Conservation (phyloP, 176 grass and related monocot genomes). For the Avena eriantha region DNA sequence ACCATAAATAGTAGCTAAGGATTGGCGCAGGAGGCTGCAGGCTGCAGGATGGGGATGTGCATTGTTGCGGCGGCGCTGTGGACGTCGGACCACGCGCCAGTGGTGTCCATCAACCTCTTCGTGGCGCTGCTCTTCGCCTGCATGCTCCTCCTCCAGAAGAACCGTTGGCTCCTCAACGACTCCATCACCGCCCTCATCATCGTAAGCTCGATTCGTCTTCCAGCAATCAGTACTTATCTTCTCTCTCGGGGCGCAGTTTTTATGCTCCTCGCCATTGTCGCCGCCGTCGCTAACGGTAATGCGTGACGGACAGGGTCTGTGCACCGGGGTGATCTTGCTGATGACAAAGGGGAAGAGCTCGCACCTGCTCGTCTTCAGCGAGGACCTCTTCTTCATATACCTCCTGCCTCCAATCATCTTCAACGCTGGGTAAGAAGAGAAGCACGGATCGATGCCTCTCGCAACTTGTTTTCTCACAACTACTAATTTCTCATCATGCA, state of each 20-base stretch:
- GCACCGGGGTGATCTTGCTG: conserved; percentile 85
- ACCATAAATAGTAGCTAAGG: no score
- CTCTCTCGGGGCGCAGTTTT: no score
- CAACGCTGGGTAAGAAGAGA: conserved; percentile 76
- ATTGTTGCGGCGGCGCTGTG: conserved; percentile 57
- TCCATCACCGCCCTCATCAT: conserved; percentile 90
- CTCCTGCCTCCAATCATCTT: conserved; percentile 98
- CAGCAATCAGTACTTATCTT: no score
- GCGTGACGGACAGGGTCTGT: conserved; percentile 62
- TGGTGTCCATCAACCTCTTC: conserved; percentile 95
- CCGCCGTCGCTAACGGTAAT: not conserved
- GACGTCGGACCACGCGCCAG: conserved; percentile 84
- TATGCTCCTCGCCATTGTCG: no score
- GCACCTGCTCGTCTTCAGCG: conserved; percentile 94
- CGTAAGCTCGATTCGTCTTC: conserved; percentile 40
- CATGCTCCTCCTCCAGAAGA: conserved; percentile 98
- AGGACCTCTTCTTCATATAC: conserved; percentile 99
- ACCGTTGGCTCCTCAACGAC: conserved; percentile 79
- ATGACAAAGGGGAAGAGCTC: conserved; percentile 91
- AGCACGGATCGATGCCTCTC: no score
- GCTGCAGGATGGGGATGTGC: conserved; percentile 53
- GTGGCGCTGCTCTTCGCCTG: conserved; percentile 80
- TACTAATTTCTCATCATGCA: conserved; percentile 15
- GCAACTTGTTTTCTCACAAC: conserved; percentile 15
- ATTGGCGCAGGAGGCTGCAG: no score